Evolutionary conservation across 305 asterid species (phyloP), one percentile per base, ranked within the genome.

Genomic region (Fraxinus dipetala): DNA sequence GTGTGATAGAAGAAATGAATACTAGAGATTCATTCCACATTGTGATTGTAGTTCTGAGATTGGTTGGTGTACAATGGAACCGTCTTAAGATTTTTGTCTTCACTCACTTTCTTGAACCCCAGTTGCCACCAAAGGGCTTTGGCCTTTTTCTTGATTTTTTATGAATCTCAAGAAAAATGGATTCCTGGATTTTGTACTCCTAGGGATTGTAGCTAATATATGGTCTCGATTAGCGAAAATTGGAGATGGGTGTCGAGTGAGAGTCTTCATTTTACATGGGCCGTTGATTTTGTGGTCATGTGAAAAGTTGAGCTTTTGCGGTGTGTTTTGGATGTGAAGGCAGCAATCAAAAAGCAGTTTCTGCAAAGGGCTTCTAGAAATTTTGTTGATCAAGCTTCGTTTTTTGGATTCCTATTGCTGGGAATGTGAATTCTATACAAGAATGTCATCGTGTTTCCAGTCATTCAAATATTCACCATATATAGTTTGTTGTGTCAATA

Each of bases 361-460:
- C 70, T 18, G 70, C 70, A n/a, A 56, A 18, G 13, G 30, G 70
- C 63, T 61, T 61, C 74, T 1, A 67, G 74, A 67, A 48, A 26
- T 67, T 10, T 67, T 67, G 0, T 26, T 4, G 18, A 48, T 69
- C 72, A 45, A 56, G 51, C 40, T 43, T 35, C 59, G 28, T 8
- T 35, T 38, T 40, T 45, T 76, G 69, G 40, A 65, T 75, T 78
- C 73, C 11, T 65, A 24, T 61, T 43, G 80, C 61, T 14, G 13
- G 38, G 65, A 22, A 48, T 80, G 72, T 70, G 36, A 61, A 22
- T 79, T 73, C 72, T 48, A 30, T 84, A 40, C 48, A 40, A 84
- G 86, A 54, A 88, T 91, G 95, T 72, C 89, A 59, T 72, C 84
- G 40, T 87, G 86, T 83, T 89, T 87, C 80, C 87, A 78, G 56